These are phyloP conservation scores for Grigorovia jiainica DNA, from an alignment of 805 yeast genomes.

Conservation along the genomic window DNA sequence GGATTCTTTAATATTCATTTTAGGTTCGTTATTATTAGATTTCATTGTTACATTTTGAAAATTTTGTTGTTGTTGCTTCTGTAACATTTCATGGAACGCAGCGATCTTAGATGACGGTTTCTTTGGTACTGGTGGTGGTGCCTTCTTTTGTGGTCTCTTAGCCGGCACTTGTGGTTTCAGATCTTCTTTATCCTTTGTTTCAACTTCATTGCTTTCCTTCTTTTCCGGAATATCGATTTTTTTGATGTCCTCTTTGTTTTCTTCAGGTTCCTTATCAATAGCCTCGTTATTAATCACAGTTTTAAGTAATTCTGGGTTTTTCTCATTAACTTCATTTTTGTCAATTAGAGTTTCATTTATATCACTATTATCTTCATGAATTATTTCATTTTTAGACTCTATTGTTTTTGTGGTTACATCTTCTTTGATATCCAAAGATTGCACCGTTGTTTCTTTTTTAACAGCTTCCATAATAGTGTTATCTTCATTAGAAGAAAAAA, in stretches of 20 bases:
- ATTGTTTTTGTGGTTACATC: too few relatives aligned
- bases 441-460: too few relatives aligned
- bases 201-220: background rate
- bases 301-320: background rate
- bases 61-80: constrained; percentile 38
- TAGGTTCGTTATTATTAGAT: background rate
- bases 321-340: too few relatives aligned
- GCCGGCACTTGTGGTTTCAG: constrained; percentile 7
- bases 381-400: too few relatives aligned
- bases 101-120: constrained; percentile 73
- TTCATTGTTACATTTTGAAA: constrained; percentile 31
- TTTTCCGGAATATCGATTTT: too few relatives aligned
- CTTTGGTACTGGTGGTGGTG: constrained; percentile 65
- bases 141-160: constrained; percentile 15
- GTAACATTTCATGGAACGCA: constrained; percentile 70
- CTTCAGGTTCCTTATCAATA: background rate
- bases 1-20: too few relatives aligned
- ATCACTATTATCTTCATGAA: too few relatives aligned
- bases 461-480: too few relatives aligned
- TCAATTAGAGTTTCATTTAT: too few relatives aligned
- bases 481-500: too few relatives aligned
- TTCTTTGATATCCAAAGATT: too few relatives aligned
- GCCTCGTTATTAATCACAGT: background rate
- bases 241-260: background rate
- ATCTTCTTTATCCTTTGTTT: background rate